A percentile compares a stretch with the other conserved stretches of the same genome.
phyloP scores from a whole-genome alignment of 2,329 filamentous ascomycete genomes.

The Microsporum audouinii region DNA sequence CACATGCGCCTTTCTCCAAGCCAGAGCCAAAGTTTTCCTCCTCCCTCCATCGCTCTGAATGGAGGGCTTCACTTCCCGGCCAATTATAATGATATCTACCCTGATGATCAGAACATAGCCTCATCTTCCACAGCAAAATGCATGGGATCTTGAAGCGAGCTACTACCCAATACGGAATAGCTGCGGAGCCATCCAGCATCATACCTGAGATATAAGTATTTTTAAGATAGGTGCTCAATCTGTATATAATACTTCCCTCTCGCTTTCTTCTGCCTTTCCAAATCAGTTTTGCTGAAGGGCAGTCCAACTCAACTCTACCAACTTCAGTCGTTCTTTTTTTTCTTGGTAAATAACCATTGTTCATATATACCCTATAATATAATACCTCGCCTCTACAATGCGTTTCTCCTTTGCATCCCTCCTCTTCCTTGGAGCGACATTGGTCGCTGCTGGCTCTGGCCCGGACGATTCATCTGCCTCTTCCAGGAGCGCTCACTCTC shows the following conservation, averaged over 20 bases:
- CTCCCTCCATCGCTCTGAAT: neutral
- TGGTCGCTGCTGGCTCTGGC: constrained; percentile 1
- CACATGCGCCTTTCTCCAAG: neutral
- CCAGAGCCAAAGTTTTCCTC: neutral
- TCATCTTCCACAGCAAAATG: neutral
- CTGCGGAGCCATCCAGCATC: neutral
- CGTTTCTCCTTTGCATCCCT: neutral
- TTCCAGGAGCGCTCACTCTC: neutral
- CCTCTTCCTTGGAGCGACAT: neutral
- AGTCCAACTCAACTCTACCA: neutral
- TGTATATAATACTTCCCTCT: neutral
- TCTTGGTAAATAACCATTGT: neutral
- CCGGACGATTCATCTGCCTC: neutral
- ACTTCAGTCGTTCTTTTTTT: neutral
- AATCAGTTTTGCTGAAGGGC: neutral
- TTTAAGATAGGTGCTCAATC: neutral
- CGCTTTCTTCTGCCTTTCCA: neutral
- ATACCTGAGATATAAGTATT: neutral
- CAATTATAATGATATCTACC: neutral
- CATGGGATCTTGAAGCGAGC: neutral
- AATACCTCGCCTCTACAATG: neutral
- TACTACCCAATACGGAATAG: neutral
- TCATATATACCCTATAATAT: neutral
- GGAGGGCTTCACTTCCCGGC: neutral
- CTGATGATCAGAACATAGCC: neutral